phyloP scores from a whole-genome alignment of 768 basidiomycete genomes.

The Sistotremastrum niveocremeum region DNA sequence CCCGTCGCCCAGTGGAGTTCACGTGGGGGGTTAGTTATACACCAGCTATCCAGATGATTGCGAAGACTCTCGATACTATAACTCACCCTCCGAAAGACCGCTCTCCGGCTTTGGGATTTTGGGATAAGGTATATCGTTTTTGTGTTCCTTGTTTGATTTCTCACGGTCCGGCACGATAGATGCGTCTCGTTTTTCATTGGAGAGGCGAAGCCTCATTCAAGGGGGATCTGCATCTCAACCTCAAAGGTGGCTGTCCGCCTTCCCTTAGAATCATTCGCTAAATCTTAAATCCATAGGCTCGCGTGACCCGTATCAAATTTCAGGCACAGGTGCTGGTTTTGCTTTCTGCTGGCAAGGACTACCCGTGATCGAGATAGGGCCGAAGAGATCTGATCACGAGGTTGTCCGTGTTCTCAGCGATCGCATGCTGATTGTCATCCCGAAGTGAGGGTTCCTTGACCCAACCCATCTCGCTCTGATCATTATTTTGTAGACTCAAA shows the following conservation, averaged over 20 bases:
- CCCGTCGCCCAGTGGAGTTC: conserved; percentile 53
- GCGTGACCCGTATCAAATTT: conserved; percentile 63
- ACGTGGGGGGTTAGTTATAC: conserved; percentile 85
- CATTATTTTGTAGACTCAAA: neutral
- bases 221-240: conserved; percentile 60
- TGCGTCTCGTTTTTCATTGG: conserved; percentile 80
- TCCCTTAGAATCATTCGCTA: neutral
- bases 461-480: neutral
- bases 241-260: conserved; percentile 52
- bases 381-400: conserved; percentile 59
- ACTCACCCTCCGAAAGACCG: conserved; percentile 66
- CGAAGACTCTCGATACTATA: conserved; percentile 70
- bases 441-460: conserved; percentile 41
- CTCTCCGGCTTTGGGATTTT: conserved; percentile 79
- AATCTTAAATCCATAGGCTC: conserved; percentile 37
- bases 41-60: conserved; percentile 76
- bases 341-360: conserved; percentile 73
- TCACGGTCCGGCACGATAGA: conserved; percentile 20
- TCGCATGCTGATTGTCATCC: conserved; percentile 70
- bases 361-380: conserved; percentile 55
- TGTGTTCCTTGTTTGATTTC: neutral
- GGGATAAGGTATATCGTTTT: conserved; percentile 66
- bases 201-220: conserved; percentile 50
- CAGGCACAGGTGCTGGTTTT: conserved; percentile 72
- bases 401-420: conserved; percentile 74